Evolutionary conservation across 805 yeast species (phyloP), one percentile per base, ranked within the genome.

Genomic region (Saccharomycopsis fibuligera): DNA sequence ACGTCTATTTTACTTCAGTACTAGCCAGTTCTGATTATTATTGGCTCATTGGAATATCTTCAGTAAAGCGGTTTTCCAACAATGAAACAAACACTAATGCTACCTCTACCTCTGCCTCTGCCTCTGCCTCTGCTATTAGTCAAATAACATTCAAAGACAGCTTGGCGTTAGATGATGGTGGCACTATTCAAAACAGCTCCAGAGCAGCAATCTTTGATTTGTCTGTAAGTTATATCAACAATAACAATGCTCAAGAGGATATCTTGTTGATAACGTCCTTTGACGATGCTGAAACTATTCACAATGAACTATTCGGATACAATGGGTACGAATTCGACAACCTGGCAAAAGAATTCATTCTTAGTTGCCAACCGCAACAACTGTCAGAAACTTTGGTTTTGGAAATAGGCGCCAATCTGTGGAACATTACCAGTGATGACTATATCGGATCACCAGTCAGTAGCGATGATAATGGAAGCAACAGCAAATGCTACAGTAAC

Each of bases 11-110:
- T 37, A 49, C 53, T 19, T 14, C 41, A 10, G 49, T 30, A 9
- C 48, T 49, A 21, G 23, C 19, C 22, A 49, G 37, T 37, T 35
- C 40, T n/a, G 40, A 46, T n/a, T 45, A 45, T 31, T 45, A 33
- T 19, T 49, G 53, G 53, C 49, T 49, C 12, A 35, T 45, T 14
- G 53, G 53, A 6, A 41, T 49, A 6, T 27, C 51, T 5, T 14
- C 41, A 5, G 48, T 47, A 9, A n/a, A n/a, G n/a, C n/a, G n/a
- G n/a, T n/a, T n/a, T n/a, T n/a, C n/a, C n/a, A n/a, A n/a, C n/a
- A n/a, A n/a, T n/a, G n/a, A n/a, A n/a, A 10, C 41, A 10, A 5
- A 14, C 14, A 19, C 23, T 4, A n/a, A 21, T 14, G 29, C 30
- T 17, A 6, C 17, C 23, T 12, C 9, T 23, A 23, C 14, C 30